Conservation (phyloP, 1,284 basidiomycete genomes). For the Moesziomyces globuligerus region DNA sequence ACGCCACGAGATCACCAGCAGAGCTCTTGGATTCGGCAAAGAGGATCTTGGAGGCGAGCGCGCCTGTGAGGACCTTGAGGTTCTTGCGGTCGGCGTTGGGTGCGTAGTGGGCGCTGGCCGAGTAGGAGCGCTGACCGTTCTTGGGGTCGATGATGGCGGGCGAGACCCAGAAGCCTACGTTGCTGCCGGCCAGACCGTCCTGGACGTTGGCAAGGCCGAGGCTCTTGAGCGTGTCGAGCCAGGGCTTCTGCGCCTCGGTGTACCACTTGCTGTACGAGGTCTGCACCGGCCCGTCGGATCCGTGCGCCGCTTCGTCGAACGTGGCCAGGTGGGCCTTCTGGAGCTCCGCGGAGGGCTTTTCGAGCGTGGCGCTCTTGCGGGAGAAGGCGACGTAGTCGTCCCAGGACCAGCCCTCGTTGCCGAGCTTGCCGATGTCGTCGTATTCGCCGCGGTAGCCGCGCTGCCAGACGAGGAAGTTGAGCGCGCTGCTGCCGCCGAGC, state of each 20-base stretch:
- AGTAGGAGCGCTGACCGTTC: slow-evolving; percentile 43
- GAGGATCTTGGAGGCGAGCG: slow-evolving; percentile 43
- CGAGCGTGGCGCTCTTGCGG: slow-evolving; percentile 33
- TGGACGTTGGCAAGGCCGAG: slow-evolving; percentile 41
- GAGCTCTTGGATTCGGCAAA: slow-evolving; percentile 18
- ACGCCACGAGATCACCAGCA: slow-evolving; percentile 43
- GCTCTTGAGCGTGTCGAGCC: slow-evolving; percentile 49
- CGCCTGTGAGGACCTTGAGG: slow-evolving; percentile 53
- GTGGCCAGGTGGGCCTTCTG: slow-evolving; percentile 50
- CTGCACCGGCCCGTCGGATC: slow-evolving; percentile 44
- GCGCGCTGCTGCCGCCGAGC: slow-evolving; percentile 63
- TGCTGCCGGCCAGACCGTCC: slow-evolving; percentile 45
- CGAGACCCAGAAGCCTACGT: slow-evolving; percentile 52
- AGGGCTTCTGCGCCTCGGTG: slow-evolving; percentile 49
- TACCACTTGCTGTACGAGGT: slow-evolving; percentile 56
- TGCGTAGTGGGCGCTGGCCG: slow-evolving; percentile 51
- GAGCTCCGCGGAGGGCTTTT: slow-evolving; percentile 29
- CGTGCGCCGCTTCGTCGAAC: slow-evolving; percentile 40
- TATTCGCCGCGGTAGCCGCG: slow-evolving; percentile 53
- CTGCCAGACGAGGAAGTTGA: slow-evolving; percentile 68
- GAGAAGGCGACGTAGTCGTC: slow-evolving; percentile 41
- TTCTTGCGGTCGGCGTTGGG: slow-evolving; percentile 41
- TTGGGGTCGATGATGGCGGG: slow-evolving; percentile 39
- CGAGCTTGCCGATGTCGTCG: slow-evolving; percentile 52
- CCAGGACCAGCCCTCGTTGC: slow-evolving; percentile 56